Base-by-base conservation (phyloP, 2,329 filamentous ascomycete species). In the Colletotrichum cereale region DNA sequence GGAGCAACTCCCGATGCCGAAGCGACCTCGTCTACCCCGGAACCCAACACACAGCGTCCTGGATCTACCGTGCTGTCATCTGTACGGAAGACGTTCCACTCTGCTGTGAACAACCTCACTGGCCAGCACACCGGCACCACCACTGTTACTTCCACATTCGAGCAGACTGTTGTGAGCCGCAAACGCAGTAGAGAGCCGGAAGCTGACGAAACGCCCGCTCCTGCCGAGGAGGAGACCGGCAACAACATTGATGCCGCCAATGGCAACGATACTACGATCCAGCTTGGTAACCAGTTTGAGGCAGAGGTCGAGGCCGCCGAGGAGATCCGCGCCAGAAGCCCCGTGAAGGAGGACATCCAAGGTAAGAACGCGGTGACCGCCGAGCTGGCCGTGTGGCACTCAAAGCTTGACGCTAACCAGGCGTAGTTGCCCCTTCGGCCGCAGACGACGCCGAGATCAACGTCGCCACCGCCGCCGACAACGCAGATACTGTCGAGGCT, bases 131-230 rank as follows among this genome's bases (percentile, higher is more conserved):
- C 62, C 14, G 65, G 61, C 14, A 56, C 52, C 3, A 47, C 70
- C 3, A 71, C 48, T 18, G 38, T 64, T 26, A 64, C 67, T 10
- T 24, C 66, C 7, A 52, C 70, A 2, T 56, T 71, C 26, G 70
- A 72, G 56, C 62, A 72, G 48, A 62, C 62, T 6, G 26, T 70
- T 4, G 67, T 61, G 18, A 71, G 70, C 56, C 70, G 67, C 40
- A 71, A 71, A 38, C 66, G 61, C 18, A 71, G 61, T 48, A 66
- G 61, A 61, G 70, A 72, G 38, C 70, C 66, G 0, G 61, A 72
- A 34, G 29, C 14, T 2, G 66, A 70, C 7, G 60, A 42, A 14
- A 71, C 55, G 4, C 66, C 65, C 5, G 29, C 40, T 2, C 31
- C 69, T 29, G 52, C 29, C 0, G 67, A 58, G 2, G 53, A 64